Percentiles rank a stretch among this genome's conserved stretches.
phyloP scores from a whole-genome alignment of 139 green algal species.

The Dunaliella sp. region DNA sequence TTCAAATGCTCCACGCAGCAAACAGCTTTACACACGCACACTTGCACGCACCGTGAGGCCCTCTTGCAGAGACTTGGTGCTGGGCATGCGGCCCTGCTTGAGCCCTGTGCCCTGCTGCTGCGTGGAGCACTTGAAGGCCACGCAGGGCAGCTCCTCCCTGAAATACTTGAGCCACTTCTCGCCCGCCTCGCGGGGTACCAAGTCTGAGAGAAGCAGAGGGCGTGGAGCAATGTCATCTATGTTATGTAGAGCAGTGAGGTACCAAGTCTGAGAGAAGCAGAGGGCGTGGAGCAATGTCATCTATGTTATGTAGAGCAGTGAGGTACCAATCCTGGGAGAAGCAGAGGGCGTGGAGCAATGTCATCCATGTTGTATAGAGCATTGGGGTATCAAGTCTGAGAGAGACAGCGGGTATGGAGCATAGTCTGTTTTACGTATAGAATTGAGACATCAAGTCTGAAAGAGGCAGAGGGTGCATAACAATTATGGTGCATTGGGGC shows the following conservation, averaged over 20 bases:
- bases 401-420: too few species aligned
- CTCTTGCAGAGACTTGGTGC: neutral
- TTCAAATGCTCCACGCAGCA: conserved; percentile 97
- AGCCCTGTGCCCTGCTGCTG: conserved; percentile 67
- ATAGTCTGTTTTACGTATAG: too few species aligned
- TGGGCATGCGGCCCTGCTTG: conserved; percentile 22
- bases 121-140: conserved; percentile 97
- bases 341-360: too few species aligned
- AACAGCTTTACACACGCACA: neutral
- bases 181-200: conserved; percentile 86
- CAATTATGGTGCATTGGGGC: too few species aligned
- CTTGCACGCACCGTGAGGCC: conserved; percentile 7
- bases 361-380: too few species aligned
- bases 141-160: conserved; percentile 87
- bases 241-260: too few species aligned
- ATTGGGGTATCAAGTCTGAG: conserved; percentile 90
- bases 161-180: conserved; percentile 94
- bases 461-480: too few species aligned
- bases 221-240: too few species aligned
- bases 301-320: too few species aligned
- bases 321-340: conserved; percentile 94
- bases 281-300: too few species aligned
- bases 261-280: conserved; percentile 97
- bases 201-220: too few species aligned
- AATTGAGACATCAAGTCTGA: too few species aligned